Evolutionary conservation across 345 rosid genomes (phyloP).

Genomic region (Syzygium oleosum): DNA sequence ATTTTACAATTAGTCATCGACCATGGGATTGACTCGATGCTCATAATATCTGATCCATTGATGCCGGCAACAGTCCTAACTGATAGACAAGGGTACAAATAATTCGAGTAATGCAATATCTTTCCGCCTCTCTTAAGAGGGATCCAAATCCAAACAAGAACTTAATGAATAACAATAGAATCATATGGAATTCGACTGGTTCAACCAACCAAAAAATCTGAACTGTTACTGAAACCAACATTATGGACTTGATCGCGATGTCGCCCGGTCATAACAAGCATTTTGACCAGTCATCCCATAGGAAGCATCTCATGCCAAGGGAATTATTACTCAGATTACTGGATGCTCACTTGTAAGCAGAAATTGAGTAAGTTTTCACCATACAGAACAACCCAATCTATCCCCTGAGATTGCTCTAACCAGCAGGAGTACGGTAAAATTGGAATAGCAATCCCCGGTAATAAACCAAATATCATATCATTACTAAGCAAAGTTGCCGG

Average conservation of each 20-base stretch:
- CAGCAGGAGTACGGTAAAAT: neutral
- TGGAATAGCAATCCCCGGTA: neutral
- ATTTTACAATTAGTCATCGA: neutral
- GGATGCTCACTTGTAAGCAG: neutral
- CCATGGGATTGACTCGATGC: neutral
- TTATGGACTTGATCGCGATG: neutral
- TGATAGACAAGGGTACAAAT: neutral
- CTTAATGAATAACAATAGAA: neutral
- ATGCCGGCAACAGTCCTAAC: neutral
- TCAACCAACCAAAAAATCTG: neutral
- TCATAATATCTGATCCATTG: neutral
- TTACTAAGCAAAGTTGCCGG: neutral
- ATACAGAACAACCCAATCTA: neutral
- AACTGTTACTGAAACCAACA: neutral
- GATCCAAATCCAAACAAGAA: neutral
- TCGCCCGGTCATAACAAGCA: neutral
- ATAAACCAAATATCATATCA: neutral
- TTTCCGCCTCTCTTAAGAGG: neutral
- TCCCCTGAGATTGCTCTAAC: neutral
- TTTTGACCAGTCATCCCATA: neutral
- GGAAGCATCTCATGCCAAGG: neutral
- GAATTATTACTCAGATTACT: neutral
- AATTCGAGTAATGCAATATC: neutral
- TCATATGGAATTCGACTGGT: neutral
- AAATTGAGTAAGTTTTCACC: neutral